Percentiles rank a stretch among this genome's conserved stretches.
Conservation (phyloP, 2,329 filamentous ascomycete genomes). For the Paecilomyces dactylethromorphus region DNA sequence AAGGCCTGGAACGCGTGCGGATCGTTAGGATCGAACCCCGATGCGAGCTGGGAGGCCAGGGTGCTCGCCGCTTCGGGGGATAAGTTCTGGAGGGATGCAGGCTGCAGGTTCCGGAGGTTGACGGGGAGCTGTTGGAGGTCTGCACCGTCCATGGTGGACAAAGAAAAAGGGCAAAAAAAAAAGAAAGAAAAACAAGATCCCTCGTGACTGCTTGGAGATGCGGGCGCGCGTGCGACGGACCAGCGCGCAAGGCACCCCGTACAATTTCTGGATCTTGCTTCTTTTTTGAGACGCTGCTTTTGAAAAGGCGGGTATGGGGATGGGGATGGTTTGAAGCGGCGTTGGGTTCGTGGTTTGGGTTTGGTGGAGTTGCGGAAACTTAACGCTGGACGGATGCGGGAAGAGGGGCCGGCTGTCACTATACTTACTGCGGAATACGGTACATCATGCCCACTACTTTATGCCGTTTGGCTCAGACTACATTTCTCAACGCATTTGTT, state of each 20-base stretch:
- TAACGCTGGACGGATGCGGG: background rate
- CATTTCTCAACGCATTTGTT: no score
- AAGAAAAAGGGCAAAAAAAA: background rate
- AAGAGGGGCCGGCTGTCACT: background rate
- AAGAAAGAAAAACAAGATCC: background rate
- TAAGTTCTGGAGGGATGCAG: slow-evolving; percentile 14
- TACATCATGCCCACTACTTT: background rate
- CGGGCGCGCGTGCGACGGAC: background rate
- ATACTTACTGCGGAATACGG: background rate
- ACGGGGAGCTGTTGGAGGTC: slow-evolving; percentile 13
- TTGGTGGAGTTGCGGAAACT: background rate
- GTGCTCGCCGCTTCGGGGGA: slow-evolving; percentile 12
- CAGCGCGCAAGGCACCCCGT: background rate
- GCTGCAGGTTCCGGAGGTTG: slow-evolving; percentile 11
- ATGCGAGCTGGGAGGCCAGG: slow-evolving; percentile 14
- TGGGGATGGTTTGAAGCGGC: slow-evolving; percentile 9
- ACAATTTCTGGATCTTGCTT: slow-evolving; percentile 1
- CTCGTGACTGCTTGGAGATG: no score
- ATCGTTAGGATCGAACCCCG: slow-evolving; percentile 15
- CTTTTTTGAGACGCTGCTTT: slow-evolving; percentile 21
- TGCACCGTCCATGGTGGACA: slow-evolving; percentile 20
- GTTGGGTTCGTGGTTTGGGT: slow-evolving; percentile 5
- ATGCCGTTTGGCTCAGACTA: no score
- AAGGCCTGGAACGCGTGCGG: slow-evolving; percentile 21
- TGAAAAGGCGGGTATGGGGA: slow-evolving; percentile 13